phyloP scores from a whole-genome alignment of 768 basidiomycete genomes.

The Mycena floridula region DNA sequence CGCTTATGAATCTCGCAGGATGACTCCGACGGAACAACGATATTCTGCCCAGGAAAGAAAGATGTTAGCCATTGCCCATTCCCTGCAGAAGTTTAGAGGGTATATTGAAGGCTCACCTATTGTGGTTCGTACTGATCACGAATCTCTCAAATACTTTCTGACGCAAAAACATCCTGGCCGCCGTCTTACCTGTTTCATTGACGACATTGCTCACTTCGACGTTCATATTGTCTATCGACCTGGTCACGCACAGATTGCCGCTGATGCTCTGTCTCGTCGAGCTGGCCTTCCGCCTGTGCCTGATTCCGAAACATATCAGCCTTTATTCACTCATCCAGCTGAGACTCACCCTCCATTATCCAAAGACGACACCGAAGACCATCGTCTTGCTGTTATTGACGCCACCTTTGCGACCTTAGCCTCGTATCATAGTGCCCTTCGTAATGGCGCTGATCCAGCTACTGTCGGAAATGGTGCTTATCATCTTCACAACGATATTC shows the following conservation, averaged over 20 bases:
- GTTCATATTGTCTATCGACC: conserved; percentile 13
- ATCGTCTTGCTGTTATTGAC: background rate
- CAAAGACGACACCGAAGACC: background rate
- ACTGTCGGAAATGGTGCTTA: conserved; percentile 1
- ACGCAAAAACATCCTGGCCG: conserved; percentile 14
- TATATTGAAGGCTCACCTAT: conserved; percentile 18
- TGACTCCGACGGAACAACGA: conserved; percentile 8
- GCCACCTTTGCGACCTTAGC: conserved; percentile 3
- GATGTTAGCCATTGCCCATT: conserved; percentile 12
- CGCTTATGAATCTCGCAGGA: conserved; percentile 7
- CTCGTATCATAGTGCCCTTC: background rate
- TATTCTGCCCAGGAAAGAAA: conserved; percentile 9
- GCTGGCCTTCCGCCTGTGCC: conserved; percentile 9
- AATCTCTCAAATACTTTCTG: conserved; percentile 15
- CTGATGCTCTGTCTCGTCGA: conserved; percentile 14
- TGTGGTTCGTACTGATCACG: conserved; percentile 15
- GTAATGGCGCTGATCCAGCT: background rate
- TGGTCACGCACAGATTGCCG: conserved; percentile 9
- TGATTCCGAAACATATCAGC: conserved; percentile 8
- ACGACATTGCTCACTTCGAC: conserved; percentile 12
- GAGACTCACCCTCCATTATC: conserved; percentile 2
- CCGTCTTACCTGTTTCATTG: conserved; percentile 14
- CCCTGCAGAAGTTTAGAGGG: conserved; percentile 12
- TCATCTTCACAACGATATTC: background rate
- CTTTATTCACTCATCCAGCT: conserved; percentile 8